Evolutionary conservation across 2,329 filamentous ascomycete genomes (phyloP).

Genomic region (Aspergillus novoparasiticus): DNA sequence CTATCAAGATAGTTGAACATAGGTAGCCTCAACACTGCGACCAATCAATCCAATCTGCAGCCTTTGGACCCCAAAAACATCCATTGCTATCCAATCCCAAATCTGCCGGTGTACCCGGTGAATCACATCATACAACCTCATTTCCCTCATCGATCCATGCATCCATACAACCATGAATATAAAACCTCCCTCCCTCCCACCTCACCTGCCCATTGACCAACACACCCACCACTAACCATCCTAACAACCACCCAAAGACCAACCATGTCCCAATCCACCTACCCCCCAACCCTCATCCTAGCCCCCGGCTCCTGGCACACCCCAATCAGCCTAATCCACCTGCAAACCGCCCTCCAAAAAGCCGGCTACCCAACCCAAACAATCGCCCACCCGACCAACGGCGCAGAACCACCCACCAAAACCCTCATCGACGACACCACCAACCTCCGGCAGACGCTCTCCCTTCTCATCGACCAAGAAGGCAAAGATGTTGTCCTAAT

Average conservation of each 20-base stretch:
- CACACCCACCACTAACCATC: neutral
- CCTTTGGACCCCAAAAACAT: too few relatives aligned
- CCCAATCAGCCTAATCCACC: conserved; percentile 32
- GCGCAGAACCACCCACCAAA: conserved; percentile 34
- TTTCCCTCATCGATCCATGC: too few relatives aligned
- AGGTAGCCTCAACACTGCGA: too few relatives aligned
- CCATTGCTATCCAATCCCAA: neutral
- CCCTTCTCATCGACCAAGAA: conserved; percentile 28
- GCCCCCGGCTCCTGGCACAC: conserved; percentile 46
- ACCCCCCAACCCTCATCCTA: conserved; percentile 37
- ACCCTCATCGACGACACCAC: conserved; percentile 39
- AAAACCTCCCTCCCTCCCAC: neutral
- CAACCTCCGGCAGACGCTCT: conserved; percentile 22
- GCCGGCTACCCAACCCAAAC: conserved; percentile 37
- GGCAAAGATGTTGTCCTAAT: conserved; percentile 31
- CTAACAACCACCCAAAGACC: neutral
- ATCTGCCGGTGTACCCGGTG: neutral
- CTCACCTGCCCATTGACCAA: neutral
- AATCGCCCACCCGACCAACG: conserved; percentile 32
- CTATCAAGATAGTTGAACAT: too few relatives aligned
- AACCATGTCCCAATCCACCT: neutral
- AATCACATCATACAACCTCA: neutral
- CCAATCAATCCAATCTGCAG: neutral
- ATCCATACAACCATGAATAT: neutral
- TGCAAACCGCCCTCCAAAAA: conserved; percentile 32